Evolutionary conservation across 2,329 filamentous ascomycete species (phyloP).

Genomic region (Diaporthe sp.): DNA sequence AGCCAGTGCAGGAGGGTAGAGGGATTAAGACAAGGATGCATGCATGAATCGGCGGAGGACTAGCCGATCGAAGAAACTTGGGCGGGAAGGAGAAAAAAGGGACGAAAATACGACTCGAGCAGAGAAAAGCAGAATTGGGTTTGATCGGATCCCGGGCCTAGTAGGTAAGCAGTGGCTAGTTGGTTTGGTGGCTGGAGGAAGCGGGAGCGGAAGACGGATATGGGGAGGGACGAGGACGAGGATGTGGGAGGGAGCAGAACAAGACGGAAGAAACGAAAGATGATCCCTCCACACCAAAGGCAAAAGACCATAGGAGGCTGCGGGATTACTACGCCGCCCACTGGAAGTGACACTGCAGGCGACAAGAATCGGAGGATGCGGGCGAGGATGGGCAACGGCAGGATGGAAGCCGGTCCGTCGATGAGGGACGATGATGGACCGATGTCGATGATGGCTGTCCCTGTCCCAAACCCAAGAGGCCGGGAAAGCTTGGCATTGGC

Average conservation of each 20-base stretch:
- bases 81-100: not conserved
- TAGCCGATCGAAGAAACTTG: slow-evolving; percentile 3
- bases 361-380: not conserved
- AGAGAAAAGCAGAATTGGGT: slow-evolving; percentile 7
- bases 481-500: slow-evolving; percentile 31
- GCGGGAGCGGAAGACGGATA: not conserved
- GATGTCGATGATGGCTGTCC: slow-evolving; percentile 20
- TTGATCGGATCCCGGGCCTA: slow-evolving; percentile 17
- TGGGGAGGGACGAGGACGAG: not conserved
- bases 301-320: not conserved
- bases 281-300: not conserved
- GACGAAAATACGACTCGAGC: not conserved
- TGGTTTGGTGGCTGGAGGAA: not conserved
- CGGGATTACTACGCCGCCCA: slow-evolving; percentile 24
- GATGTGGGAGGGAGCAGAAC: not conserved
- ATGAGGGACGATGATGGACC: slow-evolving; percentile 22
- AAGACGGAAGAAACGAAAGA: not conserved
- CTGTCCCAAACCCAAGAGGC: slow-evolving; percentile 27
- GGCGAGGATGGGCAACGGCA: not conserved
- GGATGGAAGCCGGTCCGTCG: slow-evolving; percentile 5
- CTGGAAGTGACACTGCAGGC: slow-evolving; percentile 9
- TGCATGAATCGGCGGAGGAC: slow-evolving; percentile 27
- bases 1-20: not conserved
- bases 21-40: not conserved
- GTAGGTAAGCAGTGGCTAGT: not conserved